Evolutionary conservation across 73 alveolate species (phyloP), one percentile per base, ranked within the genome.

Genomic region (Effrenium voratum): DNA sequence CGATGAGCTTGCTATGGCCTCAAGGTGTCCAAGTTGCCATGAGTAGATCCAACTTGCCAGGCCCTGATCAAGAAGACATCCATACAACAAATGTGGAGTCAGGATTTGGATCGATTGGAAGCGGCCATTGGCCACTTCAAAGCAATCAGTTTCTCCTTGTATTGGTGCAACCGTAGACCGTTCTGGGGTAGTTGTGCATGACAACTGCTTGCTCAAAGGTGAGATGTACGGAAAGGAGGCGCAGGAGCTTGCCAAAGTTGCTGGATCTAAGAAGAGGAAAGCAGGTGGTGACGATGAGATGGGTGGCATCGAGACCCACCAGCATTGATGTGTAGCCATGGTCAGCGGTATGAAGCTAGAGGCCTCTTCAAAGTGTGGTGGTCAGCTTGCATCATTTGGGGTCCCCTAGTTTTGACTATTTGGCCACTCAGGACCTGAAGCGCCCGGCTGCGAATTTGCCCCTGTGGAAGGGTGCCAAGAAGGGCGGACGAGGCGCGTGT

Each of bases 61-160:
- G 94, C 66, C 60, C 83, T 10, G 50, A 75, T 70, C 49, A 86
- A 59, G 68, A 86, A 86, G 63, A 86, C 94, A 2, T 60, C 94
- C 26, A 63, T 86, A 49, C 94, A 86, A 68, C 94, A 86, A 28
- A 86, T 86, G 94, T 86, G 94, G 94, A 86, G 68, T 38, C 4
- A 36, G 13, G 94, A 86, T 66, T 46, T 86, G 82, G 94, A 86
- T 83, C 57, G 30, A 34, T 47, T 86, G 84, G 94, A 86, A 47
- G 49, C 38, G 0, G 94, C 76, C 34, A 41, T 86, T 46, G 83
- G 94, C 28, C 13, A 4, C 83, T 43, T 28, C 81, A 43, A 40
- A 30, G 45, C 49, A 30, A 57, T 22, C 16, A 22, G 80, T 10
- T 32, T 19, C 30, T 60, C 75, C 16, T 4, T 4, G 30, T 22